phyloP scores from a whole-genome alignment of 371 early-diverging fungal species.

The Mortierella sp. region DNA sequence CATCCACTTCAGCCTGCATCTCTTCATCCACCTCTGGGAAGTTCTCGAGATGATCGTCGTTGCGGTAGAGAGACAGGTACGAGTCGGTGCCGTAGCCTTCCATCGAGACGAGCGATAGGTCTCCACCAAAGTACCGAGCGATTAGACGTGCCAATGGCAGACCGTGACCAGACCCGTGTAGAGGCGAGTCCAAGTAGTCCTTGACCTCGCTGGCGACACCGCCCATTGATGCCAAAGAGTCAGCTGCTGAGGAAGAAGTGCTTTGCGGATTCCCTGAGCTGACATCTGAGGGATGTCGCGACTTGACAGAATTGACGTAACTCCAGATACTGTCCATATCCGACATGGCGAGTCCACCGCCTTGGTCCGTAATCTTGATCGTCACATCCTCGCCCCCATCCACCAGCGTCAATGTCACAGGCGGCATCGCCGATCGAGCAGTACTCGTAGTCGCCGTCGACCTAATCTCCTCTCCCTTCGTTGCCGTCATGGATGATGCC shows the following conservation, averaged over 20 bases:
- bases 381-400: conserved; percentile 74
- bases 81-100: conserved; percentile 84
- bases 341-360: conserved; percentile 69
- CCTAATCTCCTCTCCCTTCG: neutral
- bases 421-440: conserved; percentile 37
- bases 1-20: conserved; percentile 55
- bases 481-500: conserved; percentile 16
- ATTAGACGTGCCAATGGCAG: conserved; percentile 60
- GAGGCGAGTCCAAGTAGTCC: conserved; percentile 61
- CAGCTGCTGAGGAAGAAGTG: conserved; percentile 25
- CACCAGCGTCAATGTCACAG: conserved; percentile 66
- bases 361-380: conserved; percentile 73
- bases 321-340: conserved; percentile 65
- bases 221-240: conserved; percentile 62
- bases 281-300: conserved; percentile 26
- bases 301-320: conserved; percentile 52
- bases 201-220: conserved; percentile 48
- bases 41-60: conserved; percentile 64
- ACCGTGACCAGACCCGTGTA: conserved; percentile 66
- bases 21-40: conserved; percentile 62
- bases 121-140: conserved; percentile 80
- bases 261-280: conserved; percentile 5
- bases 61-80: conserved; percentile 78
- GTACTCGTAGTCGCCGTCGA: neutral
- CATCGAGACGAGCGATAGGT: conserved; percentile 76